A percentile compares a stretch with the other conserved stretches of the same genome.
Conservation (phyloP, 768 basidiomycete species). For the Brasilioporus rufonigricans region DNA sequence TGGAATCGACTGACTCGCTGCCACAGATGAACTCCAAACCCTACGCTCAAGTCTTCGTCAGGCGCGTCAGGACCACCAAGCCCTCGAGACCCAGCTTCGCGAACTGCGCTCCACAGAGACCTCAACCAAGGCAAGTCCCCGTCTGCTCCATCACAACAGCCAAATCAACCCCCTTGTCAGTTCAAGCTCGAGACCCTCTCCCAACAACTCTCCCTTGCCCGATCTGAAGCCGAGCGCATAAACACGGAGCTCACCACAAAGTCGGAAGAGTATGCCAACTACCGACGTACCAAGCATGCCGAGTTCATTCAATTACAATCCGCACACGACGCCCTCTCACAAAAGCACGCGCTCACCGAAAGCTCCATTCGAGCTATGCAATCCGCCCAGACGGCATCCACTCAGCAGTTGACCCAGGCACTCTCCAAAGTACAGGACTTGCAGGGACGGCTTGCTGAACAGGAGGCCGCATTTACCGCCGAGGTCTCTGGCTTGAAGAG, state of each 20-base stretch:
- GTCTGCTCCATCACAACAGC: neutral
- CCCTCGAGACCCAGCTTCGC: slow-evolving; percentile 63
- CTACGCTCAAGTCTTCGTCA: slow-evolving; percentile 70
- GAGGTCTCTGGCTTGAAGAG: slow-evolving; percentile 75
- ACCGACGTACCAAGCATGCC: slow-evolving; percentile 76
- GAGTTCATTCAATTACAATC: slow-evolving; percentile 76
- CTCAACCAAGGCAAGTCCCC: slow-evolving; percentile 60
- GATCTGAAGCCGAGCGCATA: slow-evolving; percentile 71
- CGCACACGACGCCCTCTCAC: slow-evolving; percentile 67
- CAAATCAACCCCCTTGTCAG: slow-evolving; percentile 34
- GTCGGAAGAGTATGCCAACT: slow-evolving; percentile 80
- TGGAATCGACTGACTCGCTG: neutral
- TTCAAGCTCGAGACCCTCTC: slow-evolving; percentile 84
- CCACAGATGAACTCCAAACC: slow-evolving; percentile 66
- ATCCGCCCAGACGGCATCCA: slow-evolving; percentile 65
- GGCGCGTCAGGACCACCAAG: slow-evolving; percentile 69
- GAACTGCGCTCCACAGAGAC: slow-evolving; percentile 75
- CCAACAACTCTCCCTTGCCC: slow-evolving; percentile 77
- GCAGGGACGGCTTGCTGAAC: slow-evolving; percentile 76
- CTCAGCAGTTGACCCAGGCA: slow-evolving; percentile 74
- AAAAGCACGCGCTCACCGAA: slow-evolving; percentile 64
- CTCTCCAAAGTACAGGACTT: slow-evolving; percentile 73
- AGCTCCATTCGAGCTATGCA: slow-evolving; percentile 72
- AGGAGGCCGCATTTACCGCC: slow-evolving; percentile 76
- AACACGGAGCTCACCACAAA: slow-evolving; percentile 67